Percentiles rank a stretch among this genome's conserved stretches.
phyloP scores from a whole-genome alignment of 768 basidiomycete genomes.

The Royoungia palumana region DNA sequence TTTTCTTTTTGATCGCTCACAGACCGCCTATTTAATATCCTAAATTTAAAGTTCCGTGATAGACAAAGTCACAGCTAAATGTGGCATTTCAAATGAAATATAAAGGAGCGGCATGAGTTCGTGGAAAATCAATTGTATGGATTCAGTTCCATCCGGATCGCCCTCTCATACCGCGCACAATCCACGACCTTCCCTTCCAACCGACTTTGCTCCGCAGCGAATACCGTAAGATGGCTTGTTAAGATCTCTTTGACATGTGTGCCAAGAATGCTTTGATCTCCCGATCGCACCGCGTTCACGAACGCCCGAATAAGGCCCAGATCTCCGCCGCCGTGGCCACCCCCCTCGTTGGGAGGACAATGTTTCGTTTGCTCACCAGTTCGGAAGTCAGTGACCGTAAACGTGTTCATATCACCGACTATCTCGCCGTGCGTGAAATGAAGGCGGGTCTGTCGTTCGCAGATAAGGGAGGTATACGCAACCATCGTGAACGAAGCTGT shows the following conservation, averaged over 20 bases:
- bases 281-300: constrained; percentile 66
- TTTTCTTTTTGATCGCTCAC: not conserved
- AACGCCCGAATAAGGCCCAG: constrained; percentile 71
- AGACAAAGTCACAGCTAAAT: not conserved
- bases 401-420: constrained; percentile 77
- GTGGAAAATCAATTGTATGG: not conserved
- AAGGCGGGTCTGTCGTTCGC: constrained; percentile 78
- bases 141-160: constrained; percentile 36
- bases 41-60: not conserved
- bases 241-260: constrained; percentile 68
- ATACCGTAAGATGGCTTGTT: constrained; percentile 78
- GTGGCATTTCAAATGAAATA: not conserved
- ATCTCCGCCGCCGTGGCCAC: constrained; percentile 85
- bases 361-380: constrained; percentile 43
- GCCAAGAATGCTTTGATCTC: constrained; percentile 61
- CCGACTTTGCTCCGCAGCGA: constrained; percentile 82
- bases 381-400: constrained; percentile 76
- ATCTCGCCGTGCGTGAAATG: constrained; percentile 89
- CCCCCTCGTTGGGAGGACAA: constrained; percentile 54
- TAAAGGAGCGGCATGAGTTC: no score
- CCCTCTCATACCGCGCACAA: constrained; percentile 61
- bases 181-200: constrained; percentile 67
- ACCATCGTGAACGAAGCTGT: constrained; percentile 90
- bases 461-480: constrained; percentile 75
- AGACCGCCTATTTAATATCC: no score